A percentile compares a stretch with the other conserved stretches of the same genome.
phyloP scores from a whole-genome alignment of 2,329 filamentous ascomycete genomes.

The Monosporascus ibericus region DNA sequence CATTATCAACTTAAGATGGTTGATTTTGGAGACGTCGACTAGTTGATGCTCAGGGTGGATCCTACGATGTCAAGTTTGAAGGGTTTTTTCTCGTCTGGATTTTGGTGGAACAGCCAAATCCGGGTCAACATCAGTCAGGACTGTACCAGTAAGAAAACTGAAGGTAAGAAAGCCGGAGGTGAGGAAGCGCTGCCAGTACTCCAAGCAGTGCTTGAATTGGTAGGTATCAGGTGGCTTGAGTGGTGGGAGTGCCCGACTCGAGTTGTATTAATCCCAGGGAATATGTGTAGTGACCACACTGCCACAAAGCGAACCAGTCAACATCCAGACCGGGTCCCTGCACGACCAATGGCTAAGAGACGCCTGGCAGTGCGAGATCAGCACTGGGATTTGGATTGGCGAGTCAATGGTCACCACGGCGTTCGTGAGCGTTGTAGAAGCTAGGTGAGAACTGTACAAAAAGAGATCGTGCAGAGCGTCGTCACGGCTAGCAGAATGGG shows the following conservation, averaged over 20 bases:
- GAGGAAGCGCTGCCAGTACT: constrained; percentile 17
- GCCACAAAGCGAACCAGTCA: constrained; percentile 35
- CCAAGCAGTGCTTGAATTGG: constrained; percentile 19
- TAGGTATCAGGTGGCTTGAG: constrained; percentile 23
- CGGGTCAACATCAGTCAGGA: constrained; percentile 6
- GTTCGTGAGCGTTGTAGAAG: constrained; percentile 13
- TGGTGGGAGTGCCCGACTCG: constrained; percentile 21
- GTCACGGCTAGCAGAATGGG: not conserved
- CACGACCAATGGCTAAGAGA: constrained; percentile 31
- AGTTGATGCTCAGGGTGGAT: not conserved
- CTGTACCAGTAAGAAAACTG: constrained; percentile 12
- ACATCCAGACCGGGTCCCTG: constrained; percentile 26
- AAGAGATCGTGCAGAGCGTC: constrained; percentile 1
- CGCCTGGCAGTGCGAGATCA: constrained; percentile 27
- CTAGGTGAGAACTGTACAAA: constrained; percentile 13
- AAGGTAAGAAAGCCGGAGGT: constrained; percentile 15
- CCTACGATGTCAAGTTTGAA: not conserved
- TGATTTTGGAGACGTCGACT: not conserved
- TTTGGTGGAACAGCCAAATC: not conserved
- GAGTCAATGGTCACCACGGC: constrained; percentile 26
- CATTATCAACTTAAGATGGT: not conserved
- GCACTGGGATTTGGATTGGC: constrained; percentile 24
- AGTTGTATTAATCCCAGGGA: constrained; percentile 14
- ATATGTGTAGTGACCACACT: constrained; percentile 23
- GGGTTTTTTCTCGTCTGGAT: not conserved